These are phyloP conservation scores for Daldinia eschscholtzii DNA, from an alignment of 2,329 filamentous ascomycete species.

Conservation along the genomic window DNA sequence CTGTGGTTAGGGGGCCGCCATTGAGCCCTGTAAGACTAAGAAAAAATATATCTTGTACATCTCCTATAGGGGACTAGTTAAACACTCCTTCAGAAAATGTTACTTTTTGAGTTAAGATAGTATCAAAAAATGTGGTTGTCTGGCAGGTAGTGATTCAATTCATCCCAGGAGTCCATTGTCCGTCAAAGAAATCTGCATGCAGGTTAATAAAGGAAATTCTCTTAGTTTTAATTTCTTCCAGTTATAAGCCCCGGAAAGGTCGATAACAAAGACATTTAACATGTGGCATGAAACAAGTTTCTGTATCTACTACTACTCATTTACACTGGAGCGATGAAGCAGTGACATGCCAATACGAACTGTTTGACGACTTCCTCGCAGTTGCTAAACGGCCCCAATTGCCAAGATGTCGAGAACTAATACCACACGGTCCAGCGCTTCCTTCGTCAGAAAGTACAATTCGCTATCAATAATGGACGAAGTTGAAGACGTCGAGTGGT, in stretches of 20 bases:
- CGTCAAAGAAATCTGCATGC: not conserved
- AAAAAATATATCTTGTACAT: too few species aligned
- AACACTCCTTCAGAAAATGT: too few species aligned
- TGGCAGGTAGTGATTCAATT: too few species aligned
- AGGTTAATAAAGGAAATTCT: not conserved
- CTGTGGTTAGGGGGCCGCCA: too few species aligned
- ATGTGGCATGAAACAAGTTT: not conserved
- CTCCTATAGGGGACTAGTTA: too few species aligned
- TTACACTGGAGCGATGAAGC: not conserved
- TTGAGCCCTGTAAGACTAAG: too few species aligned
- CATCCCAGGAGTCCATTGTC: not conserved
- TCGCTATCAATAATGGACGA: slow-evolving; percentile 5
- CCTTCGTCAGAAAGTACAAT: slow-evolving; percentile 3
- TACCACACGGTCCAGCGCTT: not conserved
- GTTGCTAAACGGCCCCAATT: not conserved
- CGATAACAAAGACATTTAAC: not conserved
- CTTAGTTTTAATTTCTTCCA: not conserved
- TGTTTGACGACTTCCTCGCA: not conserved
- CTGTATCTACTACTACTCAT: not conserved
- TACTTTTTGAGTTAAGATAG: too few species aligned
- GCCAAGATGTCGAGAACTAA: not conserved
- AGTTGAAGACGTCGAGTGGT: slow-evolving; percentile 5
- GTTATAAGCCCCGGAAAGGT: not conserved
- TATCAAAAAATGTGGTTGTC: too few species aligned
- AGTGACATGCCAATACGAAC: not conserved